Evolutionary conservation across 805 yeast genomes (phyloP), one percentile per base, ranked within the genome.

Genomic region (Kazachstania psychrophila): DNA sequence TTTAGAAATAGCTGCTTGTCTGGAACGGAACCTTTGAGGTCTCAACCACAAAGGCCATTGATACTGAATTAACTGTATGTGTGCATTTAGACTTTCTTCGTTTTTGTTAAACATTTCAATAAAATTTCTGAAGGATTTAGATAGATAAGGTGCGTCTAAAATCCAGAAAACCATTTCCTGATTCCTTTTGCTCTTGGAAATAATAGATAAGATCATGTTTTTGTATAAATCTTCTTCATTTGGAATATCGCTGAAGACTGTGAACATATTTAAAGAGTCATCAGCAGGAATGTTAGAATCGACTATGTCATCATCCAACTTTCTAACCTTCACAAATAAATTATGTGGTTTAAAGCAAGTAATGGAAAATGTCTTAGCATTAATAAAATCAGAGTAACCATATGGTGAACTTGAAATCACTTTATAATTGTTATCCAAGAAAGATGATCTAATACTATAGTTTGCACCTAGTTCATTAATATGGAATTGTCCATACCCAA

Each of bases 1-100:
- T 56, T 89, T 89, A 54, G 81, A 84, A 4, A 92, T 95, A 87
- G 95, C 84, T 35, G 86, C 75, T 3, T 78, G 75, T 43, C 96
- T 68, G 51, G 79, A 87, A 49, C 75, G 75, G 45, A 81, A 89
- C 25, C 79, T 58, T 60, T 89, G 97, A 3, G 70, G 69, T 34
- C 88, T 70, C 15, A 89, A 64, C 95, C 96, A 89, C 8, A 66
- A 57, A 11, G 98, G 98, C 98, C 98, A 89, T 44, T 81, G 79
- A 57, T 83, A 89, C 1, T 81, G 74, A n/a, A 92, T 66, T 31
- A 86, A 59, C 49, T 86, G 89, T 6, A 52, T 43, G 6, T 25
- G 30, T 1, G 42, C 48, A 25, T 29, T 33, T 5, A 40, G 19
- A 2, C 28, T 22, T 0, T 30, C n/a, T 14, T 42, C 26, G 12